Evolutionary conservation across 371 early-diverging fungal genomes (phyloP).

Genomic region (Capniomyces stellatus): DNA sequence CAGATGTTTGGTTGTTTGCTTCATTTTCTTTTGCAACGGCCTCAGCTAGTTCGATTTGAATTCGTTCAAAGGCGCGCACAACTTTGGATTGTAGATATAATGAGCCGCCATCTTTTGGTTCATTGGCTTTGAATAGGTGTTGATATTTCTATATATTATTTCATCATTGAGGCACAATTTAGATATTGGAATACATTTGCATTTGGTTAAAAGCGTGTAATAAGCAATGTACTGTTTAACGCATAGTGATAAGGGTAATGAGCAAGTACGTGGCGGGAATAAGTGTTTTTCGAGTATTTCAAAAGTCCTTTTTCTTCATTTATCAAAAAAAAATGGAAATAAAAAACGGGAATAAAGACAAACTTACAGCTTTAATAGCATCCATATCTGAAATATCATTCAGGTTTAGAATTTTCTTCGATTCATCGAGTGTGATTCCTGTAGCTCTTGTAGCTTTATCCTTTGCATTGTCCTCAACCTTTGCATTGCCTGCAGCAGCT

Average conservation of each 20-base stretch:
- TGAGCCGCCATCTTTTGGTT: conserved; percentile 69
- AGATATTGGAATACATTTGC: conserved; percentile 1
- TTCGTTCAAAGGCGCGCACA: conserved; percentile 76
- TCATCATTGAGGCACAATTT: neutral
- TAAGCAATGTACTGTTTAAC: too few species aligned
- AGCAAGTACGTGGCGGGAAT: too few species aligned
- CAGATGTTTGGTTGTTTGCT: neutral
- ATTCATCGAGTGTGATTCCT: conserved; percentile 82
- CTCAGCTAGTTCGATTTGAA: conserved; percentile 63
- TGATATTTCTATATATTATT: conserved; percentile 49
- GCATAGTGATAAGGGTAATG: too few species aligned
- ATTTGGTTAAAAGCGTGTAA: too few species aligned
- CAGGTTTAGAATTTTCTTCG: conserved; percentile 80
- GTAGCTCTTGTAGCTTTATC: conserved; percentile 65
- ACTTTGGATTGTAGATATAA: conserved; percentile 91
- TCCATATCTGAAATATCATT: conserved; percentile 49
- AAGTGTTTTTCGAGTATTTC: too few species aligned
- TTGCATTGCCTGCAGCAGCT: conserved; percentile 36
- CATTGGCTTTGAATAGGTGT: conserved; percentile 76
- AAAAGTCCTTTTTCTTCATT: too few species aligned
- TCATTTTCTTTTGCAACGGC: conserved; percentile 13
- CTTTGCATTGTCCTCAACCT: conserved; percentile 26
- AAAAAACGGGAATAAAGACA: neutral
- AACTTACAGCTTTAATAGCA: conserved; percentile 24
- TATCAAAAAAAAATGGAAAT: too few species aligned